phyloP scores from a whole-genome alignment of 208 protist species.

The Giardia muris region DNA sequence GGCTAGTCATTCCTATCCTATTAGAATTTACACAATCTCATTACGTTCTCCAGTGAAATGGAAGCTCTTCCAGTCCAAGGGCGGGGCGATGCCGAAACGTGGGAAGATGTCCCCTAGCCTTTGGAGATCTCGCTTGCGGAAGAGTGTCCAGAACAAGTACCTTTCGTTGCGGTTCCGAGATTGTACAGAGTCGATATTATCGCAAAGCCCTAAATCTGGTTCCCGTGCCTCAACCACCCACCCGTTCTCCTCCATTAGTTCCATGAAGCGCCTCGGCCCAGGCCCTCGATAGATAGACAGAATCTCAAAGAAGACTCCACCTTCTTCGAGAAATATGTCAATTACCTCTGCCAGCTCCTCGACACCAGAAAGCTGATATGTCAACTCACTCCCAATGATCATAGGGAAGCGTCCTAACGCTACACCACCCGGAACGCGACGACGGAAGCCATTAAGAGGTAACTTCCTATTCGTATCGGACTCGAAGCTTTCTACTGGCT shows the following conservation, averaged over 20 bases:
- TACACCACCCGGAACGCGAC: background rate
- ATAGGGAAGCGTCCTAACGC: background rate
- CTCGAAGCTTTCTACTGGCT: background rate
- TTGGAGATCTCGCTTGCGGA: background rate
- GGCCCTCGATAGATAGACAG: background rate
- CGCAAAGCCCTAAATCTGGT: background rate
- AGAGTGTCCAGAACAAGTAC: constrained; percentile 4
- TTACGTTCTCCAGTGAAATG: background rate
- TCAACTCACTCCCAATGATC: background rate
- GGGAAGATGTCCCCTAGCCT: background rate
- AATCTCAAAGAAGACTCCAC: background rate
- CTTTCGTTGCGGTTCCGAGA: background rate
- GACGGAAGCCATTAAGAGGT: background rate
- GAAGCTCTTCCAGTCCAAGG: background rate
- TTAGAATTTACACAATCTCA: too few species aligned
- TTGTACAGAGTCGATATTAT: background rate
- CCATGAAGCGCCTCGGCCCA: background rate
- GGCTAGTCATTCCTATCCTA: too few species aligned
- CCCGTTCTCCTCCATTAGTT: background rate
- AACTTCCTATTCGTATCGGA: background rate
- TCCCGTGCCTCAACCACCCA: background rate
- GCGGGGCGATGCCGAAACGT: background rate
- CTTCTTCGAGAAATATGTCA: background rate
- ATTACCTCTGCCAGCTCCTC: background rate
- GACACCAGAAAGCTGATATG: background rate